Conservation (phyloP, 768 basidiomycete species). For the Suillus placidus region DNA sequence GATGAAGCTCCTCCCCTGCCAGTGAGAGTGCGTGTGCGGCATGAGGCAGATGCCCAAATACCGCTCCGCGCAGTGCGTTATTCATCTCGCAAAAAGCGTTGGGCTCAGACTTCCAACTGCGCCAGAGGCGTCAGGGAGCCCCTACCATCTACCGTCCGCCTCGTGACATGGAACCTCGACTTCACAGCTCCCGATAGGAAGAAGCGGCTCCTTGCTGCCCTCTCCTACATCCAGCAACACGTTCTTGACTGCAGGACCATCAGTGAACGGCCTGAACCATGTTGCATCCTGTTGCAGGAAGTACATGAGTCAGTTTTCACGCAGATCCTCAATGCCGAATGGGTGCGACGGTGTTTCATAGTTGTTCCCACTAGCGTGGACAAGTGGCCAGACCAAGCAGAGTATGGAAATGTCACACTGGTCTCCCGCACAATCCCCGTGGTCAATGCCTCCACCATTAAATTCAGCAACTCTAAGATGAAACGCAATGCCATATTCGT, state of each 20-base stretch:
- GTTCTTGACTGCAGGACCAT: conserved; percentile 50
- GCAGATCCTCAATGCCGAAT: conserved; percentile 54
- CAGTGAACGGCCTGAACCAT: conserved; percentile 52
- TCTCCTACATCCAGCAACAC: conserved; percentile 57
- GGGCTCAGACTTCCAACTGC: conserved; percentile 38
- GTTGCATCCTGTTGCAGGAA: conserved; percentile 73
- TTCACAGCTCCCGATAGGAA: conserved; percentile 40
- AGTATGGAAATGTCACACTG: conserved; percentile 73
- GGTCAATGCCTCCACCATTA: conserved; percentile 49
- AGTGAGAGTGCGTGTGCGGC: conserved; percentile 11
- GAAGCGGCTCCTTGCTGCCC: conserved; percentile 49
- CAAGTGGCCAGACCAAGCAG: conserved; percentile 54
- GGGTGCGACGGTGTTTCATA: conserved; percentile 64
- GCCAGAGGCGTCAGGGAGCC: conserved; percentile 37
- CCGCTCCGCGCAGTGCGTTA: conserved; percentile 36
- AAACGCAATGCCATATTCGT: conserved; percentile 59
- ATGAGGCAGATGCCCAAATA: conserved; percentile 27
- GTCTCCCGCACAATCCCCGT: conserved; percentile 60
- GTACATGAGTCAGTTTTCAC: conserved; percentile 49
- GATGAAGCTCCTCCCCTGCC: conserved; percentile 22
- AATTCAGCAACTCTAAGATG: conserved; percentile 54
- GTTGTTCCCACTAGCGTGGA: conserved; percentile 55
- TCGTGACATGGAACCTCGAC: conserved; percentile 78
- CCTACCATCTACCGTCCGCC: conserved; percentile 47
- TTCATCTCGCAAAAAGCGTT: conserved; percentile 34